These are phyloP conservation scores for Lepidium campestre DNA, from an alignment of 441 rosid genomes.

Conservation along the genomic window DNA sequence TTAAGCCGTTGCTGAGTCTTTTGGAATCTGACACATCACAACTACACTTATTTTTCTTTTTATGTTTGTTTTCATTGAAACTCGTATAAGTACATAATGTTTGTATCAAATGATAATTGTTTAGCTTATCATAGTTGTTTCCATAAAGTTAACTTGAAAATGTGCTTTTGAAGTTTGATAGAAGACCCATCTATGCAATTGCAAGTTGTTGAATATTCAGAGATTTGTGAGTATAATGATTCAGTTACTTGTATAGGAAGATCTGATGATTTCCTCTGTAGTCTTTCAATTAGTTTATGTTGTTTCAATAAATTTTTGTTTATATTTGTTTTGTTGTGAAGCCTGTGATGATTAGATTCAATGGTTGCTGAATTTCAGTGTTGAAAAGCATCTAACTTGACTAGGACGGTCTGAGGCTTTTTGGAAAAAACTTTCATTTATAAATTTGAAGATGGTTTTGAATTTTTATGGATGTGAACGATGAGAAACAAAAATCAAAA, in stretches of 20 bases:
- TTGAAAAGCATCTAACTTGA: conserved; percentile 28
- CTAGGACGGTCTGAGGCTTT: conserved; percentile 38
- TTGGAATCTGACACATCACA: conserved; percentile 22
- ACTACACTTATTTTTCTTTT: not conserved
- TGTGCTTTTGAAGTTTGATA: too few relatives aligned
- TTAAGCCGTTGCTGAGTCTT: conserved; percentile 20
- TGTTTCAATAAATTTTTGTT: too few relatives aligned
- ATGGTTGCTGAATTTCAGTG: conserved; percentile 27
- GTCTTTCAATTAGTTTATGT: not conserved
- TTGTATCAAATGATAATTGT: too few relatives aligned
- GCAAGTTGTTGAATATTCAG: conserved; percentile 7
- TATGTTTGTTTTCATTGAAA: not conserved
- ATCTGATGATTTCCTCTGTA: conserved; percentile 17
- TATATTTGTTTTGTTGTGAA: not conserved
- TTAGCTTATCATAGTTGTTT: too few relatives aligned
- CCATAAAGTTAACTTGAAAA: too few relatives aligned
- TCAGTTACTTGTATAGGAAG: conserved; percentile 25
- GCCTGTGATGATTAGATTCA: conserved; percentile 27
- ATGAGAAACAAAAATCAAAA: conserved; percentile 26
- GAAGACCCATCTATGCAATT: too few relatives aligned
- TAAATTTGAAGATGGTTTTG: not conserved
- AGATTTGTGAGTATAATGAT: not conserved
- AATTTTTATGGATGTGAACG: not conserved
- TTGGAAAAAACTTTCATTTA: too few relatives aligned
- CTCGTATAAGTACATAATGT: too few relatives aligned